phyloP scores from a whole-genome alignment of 768 basidiomycete genomes.

The Leucosporidium creatinivorum region DNA sequence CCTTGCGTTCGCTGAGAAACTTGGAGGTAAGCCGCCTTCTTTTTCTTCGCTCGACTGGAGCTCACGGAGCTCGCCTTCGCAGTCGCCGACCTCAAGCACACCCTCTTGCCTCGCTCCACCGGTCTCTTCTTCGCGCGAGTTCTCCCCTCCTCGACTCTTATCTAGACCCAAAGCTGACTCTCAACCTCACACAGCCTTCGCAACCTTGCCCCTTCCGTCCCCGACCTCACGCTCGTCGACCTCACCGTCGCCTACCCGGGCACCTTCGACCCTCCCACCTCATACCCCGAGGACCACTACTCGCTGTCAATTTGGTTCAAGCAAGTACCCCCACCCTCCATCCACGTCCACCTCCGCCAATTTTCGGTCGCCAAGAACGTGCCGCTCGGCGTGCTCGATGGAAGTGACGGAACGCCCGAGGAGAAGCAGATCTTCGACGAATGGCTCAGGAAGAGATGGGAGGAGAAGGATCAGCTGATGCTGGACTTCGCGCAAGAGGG shows the following conservation, averaged over 20 bases:
- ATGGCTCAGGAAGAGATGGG: conserved; percentile 53
- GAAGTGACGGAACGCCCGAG: conserved; percentile 45
- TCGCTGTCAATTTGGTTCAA: conserved; percentile 81
- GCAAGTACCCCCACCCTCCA: conserved; percentile 67
- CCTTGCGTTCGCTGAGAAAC: conserved; percentile 77
- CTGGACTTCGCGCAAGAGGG: background rate
- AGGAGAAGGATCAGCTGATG: conserved; percentile 8
- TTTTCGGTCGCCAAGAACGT: conserved; percentile 55
- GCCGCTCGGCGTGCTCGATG: conserved; percentile 39
- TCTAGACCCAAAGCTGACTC: background rate
- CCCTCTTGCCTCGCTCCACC: conserved; percentile 81
- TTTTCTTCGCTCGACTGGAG: background rate
- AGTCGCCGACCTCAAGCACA: conserved; percentile 72
- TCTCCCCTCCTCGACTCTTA: background rate
- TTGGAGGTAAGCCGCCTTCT: conserved; percentile 58
- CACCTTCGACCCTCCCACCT: background rate
- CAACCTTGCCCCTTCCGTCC: conserved; percentile 68
- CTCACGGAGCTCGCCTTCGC: background rate
- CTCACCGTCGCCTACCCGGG: conserved; percentile 77
- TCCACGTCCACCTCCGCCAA: conserved; percentile 79
- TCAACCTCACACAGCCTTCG: conserved; percentile 41
- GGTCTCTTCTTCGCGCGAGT: conserved; percentile 65
- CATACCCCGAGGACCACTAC: conserved; percentile 46
- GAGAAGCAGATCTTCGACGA: conserved; percentile 65
- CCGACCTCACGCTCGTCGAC: conserved; percentile 69